Evolutionary conservation across 2,329 filamentous ascomycete genomes (phyloP), one percentile per base, ranked within the genome.

Genomic region (Fonsecaea multimorphosa): DNA sequence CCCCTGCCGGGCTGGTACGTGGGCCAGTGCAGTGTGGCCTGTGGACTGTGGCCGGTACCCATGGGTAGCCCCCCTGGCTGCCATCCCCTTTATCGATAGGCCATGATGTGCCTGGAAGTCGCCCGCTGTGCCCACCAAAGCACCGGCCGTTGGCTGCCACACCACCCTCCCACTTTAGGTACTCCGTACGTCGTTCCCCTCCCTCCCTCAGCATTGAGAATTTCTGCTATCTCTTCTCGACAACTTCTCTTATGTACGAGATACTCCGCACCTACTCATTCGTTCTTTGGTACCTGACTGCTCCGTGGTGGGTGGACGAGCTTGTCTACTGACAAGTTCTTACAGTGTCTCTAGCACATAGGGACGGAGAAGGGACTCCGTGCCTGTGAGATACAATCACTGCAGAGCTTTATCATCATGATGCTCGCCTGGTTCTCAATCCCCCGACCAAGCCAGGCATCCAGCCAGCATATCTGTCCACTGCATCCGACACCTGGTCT

Each of bases 31-130:
- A 40, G 38, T 16, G 38, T n/a, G 16, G 38, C 14, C n/a, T n/a
- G 40, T 46, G 19, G 44, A 22, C 44, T 22, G 44, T 12, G 9
- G 44, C n/a, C 44, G 19, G 19, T 9, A 12, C 1, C 29, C 29
- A 19, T 44, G 19, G 19, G 32, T 12, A 9, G 8, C 29, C 14
- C 19, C 44, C 27, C n/a, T 38, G 46, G 44, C 46, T 40, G 16
- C 44, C 58, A 53, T 40, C 24, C 58, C 40, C 58, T 60, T 44
- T 22, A 60, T 60, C 58, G 58, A 52, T 60, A 36, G 58, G 58
- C 27, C 27, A 34, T 5, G 44, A 14, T 9, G 11, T 22, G 19
- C 44, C 44, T 24, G 16, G 38, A n/a, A n/a, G 38, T n/a, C 29
- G 49, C 49, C 49, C 22, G 22, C 29, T 52, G 19, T 31, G 29